These are phyloP conservation scores for Auriculariales sp. DNA, from an alignment of 768 basidiomycete species.

Conservation along the genomic window DNA sequence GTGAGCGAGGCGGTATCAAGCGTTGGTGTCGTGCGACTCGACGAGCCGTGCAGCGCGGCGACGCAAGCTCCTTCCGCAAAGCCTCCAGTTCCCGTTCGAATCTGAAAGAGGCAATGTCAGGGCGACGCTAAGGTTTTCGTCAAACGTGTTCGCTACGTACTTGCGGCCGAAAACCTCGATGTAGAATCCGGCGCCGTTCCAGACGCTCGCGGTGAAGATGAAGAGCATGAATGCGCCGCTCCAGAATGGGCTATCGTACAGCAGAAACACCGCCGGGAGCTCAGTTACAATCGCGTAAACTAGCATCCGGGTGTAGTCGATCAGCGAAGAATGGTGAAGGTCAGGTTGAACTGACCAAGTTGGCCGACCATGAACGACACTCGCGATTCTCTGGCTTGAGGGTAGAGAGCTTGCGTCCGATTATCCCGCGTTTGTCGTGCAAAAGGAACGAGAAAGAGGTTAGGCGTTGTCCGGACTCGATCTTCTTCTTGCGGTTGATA, in stretches of 20 bases:
- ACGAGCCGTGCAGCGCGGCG: constrained; percentile 23
- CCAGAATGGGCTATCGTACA: constrained; percentile 70
- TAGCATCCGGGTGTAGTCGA: no score
- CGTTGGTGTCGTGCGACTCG: constrained; percentile 36
- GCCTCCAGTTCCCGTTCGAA: constrained; percentile 89
- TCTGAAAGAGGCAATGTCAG: no score
- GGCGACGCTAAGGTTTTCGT: no score
- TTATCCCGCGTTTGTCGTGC: constrained; percentile 74
- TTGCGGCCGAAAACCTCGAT: constrained; percentile 96
- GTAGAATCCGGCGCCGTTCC: constrained; percentile 94
- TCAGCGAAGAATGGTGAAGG: no score
- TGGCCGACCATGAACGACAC: constrained; percentile 75
- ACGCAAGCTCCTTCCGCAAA: constrained; percentile 78
- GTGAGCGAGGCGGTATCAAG: background rate
- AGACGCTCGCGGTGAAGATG: constrained; percentile 78
- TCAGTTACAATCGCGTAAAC: constrained; percentile 81
- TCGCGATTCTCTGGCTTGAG: constrained; percentile 51
- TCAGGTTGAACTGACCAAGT: constrained; percentile 55
- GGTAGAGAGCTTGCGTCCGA: constrained; percentile 54
- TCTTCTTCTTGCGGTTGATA: constrained; percentile 76
- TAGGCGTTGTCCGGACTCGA: constrained; percentile 79
- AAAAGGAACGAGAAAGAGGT: constrained; percentile 83
- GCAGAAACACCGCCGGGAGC: constrained; percentile 65
- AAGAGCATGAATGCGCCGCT: constrained; percentile 63
- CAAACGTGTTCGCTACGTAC: constrained; percentile 31